Evolutionary conservation across 148 eudicot genomes (phyloP), one percentile per base, ranked within the genome.

Genomic region (Beta vulgaris): DNA sequence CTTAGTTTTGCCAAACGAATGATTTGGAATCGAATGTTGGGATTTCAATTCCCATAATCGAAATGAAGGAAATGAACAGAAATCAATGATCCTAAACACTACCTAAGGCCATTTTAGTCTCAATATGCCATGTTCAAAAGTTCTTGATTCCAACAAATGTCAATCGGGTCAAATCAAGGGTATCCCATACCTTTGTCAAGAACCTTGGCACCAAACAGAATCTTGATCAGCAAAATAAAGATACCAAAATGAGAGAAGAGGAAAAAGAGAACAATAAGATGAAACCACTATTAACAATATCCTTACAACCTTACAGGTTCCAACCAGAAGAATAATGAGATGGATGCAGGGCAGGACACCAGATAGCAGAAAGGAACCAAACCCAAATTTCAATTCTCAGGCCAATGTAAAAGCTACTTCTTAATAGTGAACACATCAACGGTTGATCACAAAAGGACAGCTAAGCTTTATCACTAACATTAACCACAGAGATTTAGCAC

Each of bases 291-390:
- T 34, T 60, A 14, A 14, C 13, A 12, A 8, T 6, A 4, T 14
- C 7, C 57, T n/a, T n/a, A n/a, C n/a, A n/a, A n/a, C n/a, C n/a
- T n/a, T n/a, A n/a, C n/a, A n/a, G n/a, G 21, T 4, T 62, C 42
- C 40, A 60, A 12, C 18, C 21, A 23, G 23, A 9, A 68, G 19
- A 39, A 66, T 16, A 40, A 39, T 51, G 40, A 40, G 25, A 42
- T 68, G 54, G 71, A 61, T 61, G n/a, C 37, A 61, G n/a, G 66
- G 39, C 21, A 61, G 34, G 39, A 29, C 35, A 29, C 63, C 18
- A 13, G 1, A 4, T 23, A 32, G 19, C 70, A 21, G 35, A 15
- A 51, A 14, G 69, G 12, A 37, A 65, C 31, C 69, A 37, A 65
- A 25, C 69, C 69, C 28, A 29, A 65, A 37, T 31, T 40, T 37